Conservation (phyloP, 345 rosid genomes). For the Sapria himalayana region DNA sequence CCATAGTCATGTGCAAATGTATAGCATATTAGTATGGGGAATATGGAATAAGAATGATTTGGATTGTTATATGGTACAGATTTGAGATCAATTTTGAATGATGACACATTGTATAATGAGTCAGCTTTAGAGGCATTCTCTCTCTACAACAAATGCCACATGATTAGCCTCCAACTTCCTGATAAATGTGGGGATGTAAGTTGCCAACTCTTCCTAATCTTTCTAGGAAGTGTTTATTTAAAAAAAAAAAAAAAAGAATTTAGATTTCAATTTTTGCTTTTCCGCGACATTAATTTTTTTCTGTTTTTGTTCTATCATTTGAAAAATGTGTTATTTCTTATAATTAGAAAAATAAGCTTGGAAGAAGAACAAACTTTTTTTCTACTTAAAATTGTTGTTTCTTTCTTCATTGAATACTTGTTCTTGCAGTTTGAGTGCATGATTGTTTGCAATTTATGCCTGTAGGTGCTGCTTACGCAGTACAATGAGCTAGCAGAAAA, state of each 20-base stretch:
- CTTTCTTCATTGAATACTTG: neutral
- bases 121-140: conserved; percentile 83
- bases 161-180: conserved; percentile 76
- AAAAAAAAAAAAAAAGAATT: too few species aligned
- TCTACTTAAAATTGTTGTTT: neutral
- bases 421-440: neutral
- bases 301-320: neutral
- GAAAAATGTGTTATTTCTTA: neutral
- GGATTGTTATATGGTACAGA: conserved; percentile 18
- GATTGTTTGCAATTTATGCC: conserved; percentile 1
- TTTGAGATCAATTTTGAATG: conserved; percentile 49
- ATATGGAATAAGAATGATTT: too few species aligned
- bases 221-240: too few species aligned
- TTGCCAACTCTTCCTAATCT: too few species aligned
- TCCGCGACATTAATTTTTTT: neutral
- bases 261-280: conserved; percentile 4
- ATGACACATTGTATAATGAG: conserved; percentile 42
- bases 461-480: conserved; percentile 52
- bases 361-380: too few species aligned
- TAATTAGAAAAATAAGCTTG: too few species aligned
- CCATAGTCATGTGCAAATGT: too few species aligned
- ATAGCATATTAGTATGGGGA: too few species aligned
- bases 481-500: conserved; percentile 41
- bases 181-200: conserved; percentile 50
- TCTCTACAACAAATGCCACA: conserved; percentile 62